These are phyloP conservation scores for Peltaster fructicola DNA, from an alignment of 2,329 filamentous ascomycete genomes.

Conservation along the genomic window DNA sequence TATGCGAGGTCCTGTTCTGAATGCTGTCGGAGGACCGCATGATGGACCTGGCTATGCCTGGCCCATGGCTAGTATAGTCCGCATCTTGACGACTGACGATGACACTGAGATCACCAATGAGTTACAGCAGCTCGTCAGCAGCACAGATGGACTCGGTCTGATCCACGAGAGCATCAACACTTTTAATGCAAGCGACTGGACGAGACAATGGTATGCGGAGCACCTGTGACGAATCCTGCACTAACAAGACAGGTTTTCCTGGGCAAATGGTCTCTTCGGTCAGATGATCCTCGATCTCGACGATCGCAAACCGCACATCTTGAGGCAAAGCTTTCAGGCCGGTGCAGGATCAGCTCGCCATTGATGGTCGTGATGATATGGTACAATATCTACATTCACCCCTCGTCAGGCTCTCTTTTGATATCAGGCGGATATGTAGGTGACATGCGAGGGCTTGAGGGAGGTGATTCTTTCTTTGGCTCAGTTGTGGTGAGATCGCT, in stretches of 20 bases:
- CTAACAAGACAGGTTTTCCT: slow-evolving; percentile 22
- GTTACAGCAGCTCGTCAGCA: slow-evolving; percentile 27
- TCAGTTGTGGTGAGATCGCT: slow-evolving; percentile 9
- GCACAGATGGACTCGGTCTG: slow-evolving; percentile 30
- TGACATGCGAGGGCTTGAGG: no score
- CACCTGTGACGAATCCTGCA: background rate
- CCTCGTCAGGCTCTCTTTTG: slow-evolving; percentile 6
- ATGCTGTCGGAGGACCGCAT: slow-evolving; percentile 31
- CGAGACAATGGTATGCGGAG: slow-evolving; percentile 28
- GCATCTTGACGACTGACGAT: slow-evolving; percentile 31
- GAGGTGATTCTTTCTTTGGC: slow-evolving; percentile 4
- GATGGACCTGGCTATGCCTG: slow-evolving; percentile 29
- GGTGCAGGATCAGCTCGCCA: no score
- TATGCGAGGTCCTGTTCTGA: slow-evolving; percentile 31
- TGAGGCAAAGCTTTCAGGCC: slow-evolving; percentile 28
- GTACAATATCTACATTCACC: slow-evolving; percentile 4
- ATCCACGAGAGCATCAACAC: slow-evolving; percentile 35
- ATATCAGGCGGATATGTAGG: no score
- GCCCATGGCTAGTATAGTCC: slow-evolving; percentile 35
- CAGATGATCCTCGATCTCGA: slow-evolving; percentile 31
- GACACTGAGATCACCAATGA: slow-evolving; percentile 29
- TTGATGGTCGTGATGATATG: slow-evolving; percentile 2
- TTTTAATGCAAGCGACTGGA: slow-evolving; percentile 29
- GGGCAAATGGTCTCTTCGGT: slow-evolving; percentile 35
- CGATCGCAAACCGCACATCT: slow-evolving; percentile 25